Evolutionary conservation across 177 flowering plant genomes (phyloP), one percentile per base, ranked within the genome.

Genomic region (Tripterygium wilfordii): DNA sequence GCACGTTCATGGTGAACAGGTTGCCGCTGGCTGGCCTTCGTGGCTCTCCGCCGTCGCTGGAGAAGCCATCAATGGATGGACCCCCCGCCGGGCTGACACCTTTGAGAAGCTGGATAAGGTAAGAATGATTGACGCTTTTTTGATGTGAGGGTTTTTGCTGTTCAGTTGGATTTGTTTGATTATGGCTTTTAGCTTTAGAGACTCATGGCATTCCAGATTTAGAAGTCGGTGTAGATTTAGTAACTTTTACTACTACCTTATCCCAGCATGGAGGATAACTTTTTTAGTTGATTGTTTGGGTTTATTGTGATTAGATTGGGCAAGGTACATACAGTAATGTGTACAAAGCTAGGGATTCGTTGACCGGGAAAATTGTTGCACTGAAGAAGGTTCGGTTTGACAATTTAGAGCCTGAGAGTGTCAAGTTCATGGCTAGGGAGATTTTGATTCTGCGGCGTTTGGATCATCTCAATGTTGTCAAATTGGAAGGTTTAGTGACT

Each of bases 21-120:
- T 85, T 18, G 87, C 91, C 9, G 91, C 88, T 18, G 91, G 95
- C 1, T 85, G 94, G 96, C 94, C 96, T 0, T 58, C 91, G 19
- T 88, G 96, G 96, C 75, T 88, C 3, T 83, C 84, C 1, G 83
- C 75, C 3, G 84, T 76, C 25, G 95, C 95, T 1, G 88, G 87
- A 2, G 96, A 85, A 50, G 96, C 96, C 1, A 79, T 86, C 58
- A 73, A 78, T 46, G 96, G 95, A 4, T 83, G 88, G 92, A 75
- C 70, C 36, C 95, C 95, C 10, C 69, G 95, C 10, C 74, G 95
- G 2, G 96, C 89, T 0, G 92, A 88, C 51, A 54, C 85, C 31
- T 88, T 86, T 29, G 81, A 89, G 70, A 89, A 89, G 77, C 67
- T 86, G 12, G 79, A 82, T 60, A 84, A 84, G 82, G 92, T 72